These are phyloP conservation scores for Annona cherimola DNA, from an alignment of 164 flowering plant species.

Conservation along the genomic window DNA sequence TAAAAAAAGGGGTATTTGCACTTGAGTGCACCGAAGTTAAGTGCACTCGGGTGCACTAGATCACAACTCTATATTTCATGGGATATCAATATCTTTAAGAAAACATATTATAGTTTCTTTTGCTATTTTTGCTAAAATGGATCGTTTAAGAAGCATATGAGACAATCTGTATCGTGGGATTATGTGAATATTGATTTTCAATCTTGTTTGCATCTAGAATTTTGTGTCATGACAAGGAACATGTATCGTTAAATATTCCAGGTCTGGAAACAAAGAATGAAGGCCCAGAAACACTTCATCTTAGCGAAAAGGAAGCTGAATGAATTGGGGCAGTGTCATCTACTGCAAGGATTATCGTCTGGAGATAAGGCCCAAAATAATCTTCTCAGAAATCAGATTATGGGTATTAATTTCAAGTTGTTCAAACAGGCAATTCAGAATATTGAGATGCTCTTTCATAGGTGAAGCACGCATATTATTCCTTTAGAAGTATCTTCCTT, in stretches of 20 bases:
- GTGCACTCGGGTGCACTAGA: no score
- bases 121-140: no score
- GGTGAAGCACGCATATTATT: constrained; percentile 34
- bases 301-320: constrained; percentile 73
- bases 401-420: constrained; percentile 56
- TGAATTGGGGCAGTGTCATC: constrained; percentile 79
- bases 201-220: background rate
- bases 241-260: constrained; percentile 25
- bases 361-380: constrained; percentile 65
- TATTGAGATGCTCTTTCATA: constrained; percentile 32
- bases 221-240: background rate
- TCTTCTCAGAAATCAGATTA: constrained; percentile 68
- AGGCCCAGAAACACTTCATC: constrained; percentile 54
- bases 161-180: no score
- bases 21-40: no score
- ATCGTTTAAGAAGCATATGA: no score
- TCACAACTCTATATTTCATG: no score
- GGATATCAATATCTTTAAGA: background rate
- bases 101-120: no score
- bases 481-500: background rate
- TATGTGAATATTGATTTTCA: no score
- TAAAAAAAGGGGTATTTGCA: no score
- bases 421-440: constrained; percentile 58
- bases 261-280: constrained; percentile 92
- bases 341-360: constrained; percentile 69